A percentile compares a stretch with the other conserved stretches of the same genome.
phyloP scores from a whole-genome alignment of 2,329 filamentous ascomycete genomes.

The Aspergillus vadensis region DNA sequence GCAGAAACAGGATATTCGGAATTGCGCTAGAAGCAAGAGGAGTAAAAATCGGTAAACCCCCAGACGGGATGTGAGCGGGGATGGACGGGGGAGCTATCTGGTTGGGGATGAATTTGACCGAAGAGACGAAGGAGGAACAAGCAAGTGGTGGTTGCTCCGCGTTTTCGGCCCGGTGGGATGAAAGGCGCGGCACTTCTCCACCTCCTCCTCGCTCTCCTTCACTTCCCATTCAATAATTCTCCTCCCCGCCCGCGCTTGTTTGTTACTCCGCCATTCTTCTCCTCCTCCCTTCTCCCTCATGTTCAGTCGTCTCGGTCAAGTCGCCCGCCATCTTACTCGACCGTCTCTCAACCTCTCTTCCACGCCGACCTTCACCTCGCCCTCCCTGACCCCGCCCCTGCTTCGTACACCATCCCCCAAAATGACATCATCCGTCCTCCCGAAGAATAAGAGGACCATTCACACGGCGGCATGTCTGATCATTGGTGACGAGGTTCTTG shows the following conservation, averaged over 20 bases:
- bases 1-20: background rate
- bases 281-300: constrained; percentile 49
- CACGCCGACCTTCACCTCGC: constrained; percentile 44
- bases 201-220: constrained; percentile 13
- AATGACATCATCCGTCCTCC: constrained; percentile 48
- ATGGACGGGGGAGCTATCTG: background rate
- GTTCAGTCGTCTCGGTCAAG: constrained; percentile 74
- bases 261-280: constrained; percentile 10
- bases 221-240: constrained; percentile 2
- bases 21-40: background rate
- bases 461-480: constrained; percentile 90
- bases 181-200: constrained; percentile 14
- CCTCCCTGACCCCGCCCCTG: constrained; percentile 24
- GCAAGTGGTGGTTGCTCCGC: constrained; percentile 5
- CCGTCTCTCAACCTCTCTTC: constrained; percentile 61
- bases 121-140: background rate
- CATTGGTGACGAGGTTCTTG: constrained; percentile 95
- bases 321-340: constrained; percentile 70
- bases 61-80: background rate
- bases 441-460: constrained; percentile 60
- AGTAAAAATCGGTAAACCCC: background rate
- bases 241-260: constrained; percentile 6
- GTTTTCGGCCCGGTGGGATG: constrained; percentile 12
- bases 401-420: constrained; percentile 24
- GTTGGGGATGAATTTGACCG: background rate